Base-by-base conservation (phyloP, 2,329 filamentous ascomycete genomes). In the Podosphaera xanthii region DNA sequence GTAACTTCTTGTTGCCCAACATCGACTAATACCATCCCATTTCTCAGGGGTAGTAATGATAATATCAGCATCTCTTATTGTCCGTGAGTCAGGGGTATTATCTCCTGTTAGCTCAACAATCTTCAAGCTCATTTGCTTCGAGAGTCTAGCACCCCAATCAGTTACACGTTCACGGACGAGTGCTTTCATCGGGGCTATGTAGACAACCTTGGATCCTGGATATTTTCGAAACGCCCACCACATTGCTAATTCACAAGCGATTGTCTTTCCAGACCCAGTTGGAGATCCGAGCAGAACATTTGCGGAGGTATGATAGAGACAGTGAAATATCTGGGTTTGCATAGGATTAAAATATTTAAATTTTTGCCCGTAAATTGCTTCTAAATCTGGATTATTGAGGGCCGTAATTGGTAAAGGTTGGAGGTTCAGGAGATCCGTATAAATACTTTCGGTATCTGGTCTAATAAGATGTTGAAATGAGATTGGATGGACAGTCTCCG, bases 21-120 rank as follows among this genome's bases (percentile, higher is more conserved):
- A 86, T 64, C 65, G 62, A 66, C 88, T 95, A 65, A 98, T 97
- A 79, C 94, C 94, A 69, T 98, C 94, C 92, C 92, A 98, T 70
- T 98, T 98, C 73, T 98, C 92, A n/a, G 92, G 94, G 0, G 94
- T 98, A 0, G 92, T 98, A 66, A 98, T 89, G 66, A 98, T 98
- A 62, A 98, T 88, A 69, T 98, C 92, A 2, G 92, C 92, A 68
- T 97, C 86, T 65, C 90, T 82, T 66, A 98, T 98, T 0, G 91
- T 96, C 57, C 88, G 79, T 0, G 92, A 98, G 68, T 98, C 92
- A 0, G 94, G 94, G 0, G 94, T 98, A 67, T 97, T 98, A 73
- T 98, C 92, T 75, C 86, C 90, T 10, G 94, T 98, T 74, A 98
- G 75, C 72, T 98, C 92, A 14, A 98, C 92, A 30, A 98, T 75